These are phyloP conservation scores for Thuja plicata DNA, from an alignment of 83 land plant genomes.

Conservation along the genomic window DNA sequence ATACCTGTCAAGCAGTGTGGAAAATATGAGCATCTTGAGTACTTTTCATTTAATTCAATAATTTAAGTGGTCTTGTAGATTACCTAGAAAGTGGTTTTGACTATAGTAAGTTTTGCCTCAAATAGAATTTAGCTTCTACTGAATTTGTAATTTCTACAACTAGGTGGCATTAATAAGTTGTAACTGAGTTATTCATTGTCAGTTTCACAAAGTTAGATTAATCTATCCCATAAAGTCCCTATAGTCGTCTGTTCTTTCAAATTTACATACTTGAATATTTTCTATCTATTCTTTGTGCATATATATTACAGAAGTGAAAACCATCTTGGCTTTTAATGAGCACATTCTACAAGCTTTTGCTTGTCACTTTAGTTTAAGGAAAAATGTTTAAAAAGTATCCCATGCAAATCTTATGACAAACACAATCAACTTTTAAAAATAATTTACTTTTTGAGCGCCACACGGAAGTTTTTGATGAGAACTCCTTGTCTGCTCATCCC, in stretches of 20 bases:
- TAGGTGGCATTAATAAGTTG: neutral
- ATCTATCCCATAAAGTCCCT: neutral
- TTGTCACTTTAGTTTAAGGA: neutral
- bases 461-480: constrained; percentile 27
- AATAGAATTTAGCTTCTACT: neutral
- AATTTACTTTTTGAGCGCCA: constrained; percentile 40
- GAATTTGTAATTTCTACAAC: neutral
- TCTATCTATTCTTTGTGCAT: neutral
- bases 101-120: neutral
- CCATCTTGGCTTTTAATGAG: neutral
- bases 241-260: neutral
- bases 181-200: neutral
- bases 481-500: constrained; percentile 58
- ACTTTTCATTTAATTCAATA: neutral
- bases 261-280: neutral
- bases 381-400: neutral
- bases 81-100: neutral
- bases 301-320: neutral
- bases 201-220: neutral
- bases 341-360: neutral
- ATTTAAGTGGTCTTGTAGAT: neutral
- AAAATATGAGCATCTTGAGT: neutral
- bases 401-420: neutral
- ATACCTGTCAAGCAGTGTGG: too few relatives aligned
- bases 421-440: neutral